These are phyloP conservation scores for Sambucus nigra DNA, from an alignment of 129 eudicot genomes.

Conservation along the genomic window DNA sequence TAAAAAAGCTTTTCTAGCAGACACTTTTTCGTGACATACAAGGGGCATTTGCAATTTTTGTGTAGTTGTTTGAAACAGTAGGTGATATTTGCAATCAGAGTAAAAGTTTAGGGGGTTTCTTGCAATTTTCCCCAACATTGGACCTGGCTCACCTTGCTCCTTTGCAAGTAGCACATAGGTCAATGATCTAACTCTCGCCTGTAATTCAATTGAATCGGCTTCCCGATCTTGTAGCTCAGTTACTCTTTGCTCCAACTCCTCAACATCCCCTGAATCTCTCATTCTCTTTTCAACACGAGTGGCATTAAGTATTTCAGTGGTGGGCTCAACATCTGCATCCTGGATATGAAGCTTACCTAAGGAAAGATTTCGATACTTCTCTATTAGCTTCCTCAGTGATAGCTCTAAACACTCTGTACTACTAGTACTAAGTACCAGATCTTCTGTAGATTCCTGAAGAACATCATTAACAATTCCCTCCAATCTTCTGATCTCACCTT, in stretches of 20 bases:
- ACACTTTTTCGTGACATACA: too few species aligned
- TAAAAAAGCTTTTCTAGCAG: too few species aligned
- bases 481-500: slow-evolving; percentile 52
- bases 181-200: too few species aligned
- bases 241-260: slow-evolving; percentile 20
- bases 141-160: too few species aligned
- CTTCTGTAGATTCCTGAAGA: slow-evolving; percentile 54
- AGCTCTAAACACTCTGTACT: slow-evolving; percentile 45
- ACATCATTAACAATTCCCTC: slow-evolving; percentile 40
- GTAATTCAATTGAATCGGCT: too few species aligned
- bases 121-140: too few species aligned
- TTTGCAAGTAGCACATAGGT: too few species aligned
- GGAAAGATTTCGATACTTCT: slow-evolving; percentile 21
- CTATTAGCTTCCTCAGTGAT: slow-evolving; percentile 41
- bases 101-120: too few species aligned
- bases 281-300: slow-evolving; percentile 25
- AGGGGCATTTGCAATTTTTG: too few species aligned
- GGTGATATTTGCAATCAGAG: too few species aligned
- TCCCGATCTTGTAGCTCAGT: too few species aligned
- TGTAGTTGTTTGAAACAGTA: too few species aligned
- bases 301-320: slow-evolving; percentile 15
- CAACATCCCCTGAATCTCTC: slow-evolving; percentile 16
- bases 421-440: slow-evolving; percentile 22
- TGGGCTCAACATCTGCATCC: slow-evolving; percentile 22
- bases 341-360: slow-evolving; percentile 5